Evolutionary conservation across 108 stramenopile genomes (phyloP), one percentile per base, ranked within the genome.

Genomic region (Epithemia pelagica): DNA sequence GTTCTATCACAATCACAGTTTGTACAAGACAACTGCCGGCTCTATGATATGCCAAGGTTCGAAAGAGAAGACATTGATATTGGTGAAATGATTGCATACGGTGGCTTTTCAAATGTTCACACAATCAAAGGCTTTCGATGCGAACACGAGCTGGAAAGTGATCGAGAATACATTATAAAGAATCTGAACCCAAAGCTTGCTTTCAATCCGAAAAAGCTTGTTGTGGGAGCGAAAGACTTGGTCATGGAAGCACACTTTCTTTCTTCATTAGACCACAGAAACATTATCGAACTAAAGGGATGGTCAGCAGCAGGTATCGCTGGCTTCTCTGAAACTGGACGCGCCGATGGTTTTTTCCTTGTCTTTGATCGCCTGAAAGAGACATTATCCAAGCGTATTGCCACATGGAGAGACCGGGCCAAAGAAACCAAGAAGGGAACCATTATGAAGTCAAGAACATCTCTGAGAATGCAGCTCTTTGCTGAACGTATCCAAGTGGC

Each of bases 201-300:
- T 3, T 64, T 65, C 62, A 76, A 75, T 32, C 80, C 80, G 19
- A 81, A 81, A 61, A 81, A 81, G 31, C 70, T 81, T 7, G 80
- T 81, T 21, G 80, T 81, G 24, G 81, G 81, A 21, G 81, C 81
- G 26, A 82, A 77, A 57, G 81, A 82, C 74, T 66, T 82, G 0
- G 81, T 78, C 18, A 77, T 84, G 71, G 83, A 84, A 56, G 83
- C 83, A 20, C 71, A 79, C 29, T 84, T 80, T 60, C 54, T 84
- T 8, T 76, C 83, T 2, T 66, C 79, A 3, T 59, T 84, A 28
- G 59, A 69, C 18, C 83, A 84, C 54, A 61, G 76, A 56, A 77
- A 92, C 65, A 92, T 92, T 24, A 83, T 92, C 56, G 65, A 74
- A 30, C 70, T 92, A 52, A 66, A 86, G 27, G 91, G 77, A 20